Evolutionary conservation across 2,329 filamentous ascomycete species (phyloP).

Genomic region (Penicillium sp.): DNA sequence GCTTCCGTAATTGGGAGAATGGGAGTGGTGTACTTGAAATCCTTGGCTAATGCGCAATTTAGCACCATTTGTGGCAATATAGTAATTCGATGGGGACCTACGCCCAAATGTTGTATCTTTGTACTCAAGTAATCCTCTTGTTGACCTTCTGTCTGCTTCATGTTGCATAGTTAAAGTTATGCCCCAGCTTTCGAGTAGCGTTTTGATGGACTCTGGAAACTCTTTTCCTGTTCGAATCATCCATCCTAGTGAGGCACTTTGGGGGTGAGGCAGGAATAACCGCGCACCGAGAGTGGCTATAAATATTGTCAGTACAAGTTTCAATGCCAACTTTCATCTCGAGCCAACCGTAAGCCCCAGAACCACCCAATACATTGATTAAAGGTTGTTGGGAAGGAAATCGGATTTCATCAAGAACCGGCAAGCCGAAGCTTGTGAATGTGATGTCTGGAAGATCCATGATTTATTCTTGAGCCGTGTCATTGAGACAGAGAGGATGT

Average conservation of each 20-base stretch:
- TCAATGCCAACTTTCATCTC: background rate
- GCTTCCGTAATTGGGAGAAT: conserved; percentile 18
- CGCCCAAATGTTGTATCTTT: conserved; percentile 35
- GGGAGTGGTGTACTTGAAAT: conserved; percentile 28
- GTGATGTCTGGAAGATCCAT: conserved; percentile 15
- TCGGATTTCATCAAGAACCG: conserved; percentile 42
- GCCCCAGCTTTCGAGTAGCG: conserved; percentile 23
- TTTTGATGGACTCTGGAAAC: conserved; percentile 21
- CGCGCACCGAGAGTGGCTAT: conserved; percentile 33
- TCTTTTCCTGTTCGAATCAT: conserved; percentile 29
- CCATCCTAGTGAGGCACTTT: conserved; percentile 26
- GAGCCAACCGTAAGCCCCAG: conserved; percentile 34
- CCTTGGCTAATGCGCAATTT: conserved; percentile 21
- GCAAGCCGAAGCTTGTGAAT: conserved; percentile 40
- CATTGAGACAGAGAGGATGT: too few relatives aligned
- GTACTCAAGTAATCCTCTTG: conserved; percentile 32
- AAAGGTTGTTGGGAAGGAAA: conserved; percentile 29
- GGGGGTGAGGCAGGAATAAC: conserved; percentile 25
- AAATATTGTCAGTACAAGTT: background rate
- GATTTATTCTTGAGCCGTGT: too few relatives aligned
- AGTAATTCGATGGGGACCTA: conserved; percentile 10
- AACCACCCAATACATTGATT: conserved; percentile 37
- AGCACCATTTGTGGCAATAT: background rate
- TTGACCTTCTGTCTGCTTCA: conserved; percentile 18
- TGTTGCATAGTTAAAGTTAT: conserved; percentile 14